These are phyloP conservation scores for Xerocomus nothofagi DNA, from an alignment of 1,284 basidiomycete genomes.

Conservation along the genomic window DNA sequence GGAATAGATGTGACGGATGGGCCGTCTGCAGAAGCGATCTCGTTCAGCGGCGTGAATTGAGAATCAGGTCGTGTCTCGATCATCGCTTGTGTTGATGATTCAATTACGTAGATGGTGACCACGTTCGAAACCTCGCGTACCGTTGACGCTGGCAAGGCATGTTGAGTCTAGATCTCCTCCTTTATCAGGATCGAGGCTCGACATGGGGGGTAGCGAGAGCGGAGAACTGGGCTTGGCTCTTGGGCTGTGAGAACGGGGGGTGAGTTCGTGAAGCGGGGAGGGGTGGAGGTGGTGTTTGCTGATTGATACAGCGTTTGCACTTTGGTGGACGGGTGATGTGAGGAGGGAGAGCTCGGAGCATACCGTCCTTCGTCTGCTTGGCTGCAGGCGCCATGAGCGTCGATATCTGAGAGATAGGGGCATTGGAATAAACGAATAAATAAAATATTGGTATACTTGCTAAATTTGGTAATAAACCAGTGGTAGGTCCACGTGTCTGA, in stretches of 20 bases:
- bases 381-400: constrained; percentile 1
- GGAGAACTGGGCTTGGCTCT: constrained; percentile 8
- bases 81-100: background rate
- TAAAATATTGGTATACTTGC: background rate
- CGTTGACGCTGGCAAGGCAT: background rate
- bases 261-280: background rate
- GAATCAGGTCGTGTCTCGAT: background rate
- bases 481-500: constrained; percentile 21
- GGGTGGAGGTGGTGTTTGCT: background rate
- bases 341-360: constrained; percentile 14
- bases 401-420: constrained; percentile 4
- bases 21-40: background rate
- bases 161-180: background rate
- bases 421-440: background rate
- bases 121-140: background rate
- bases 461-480: constrained; percentile 15
- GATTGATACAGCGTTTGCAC: background rate
- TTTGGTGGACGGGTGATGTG: constrained; percentile 15
- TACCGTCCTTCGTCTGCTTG: background rate
- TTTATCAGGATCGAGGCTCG: background rate
- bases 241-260: background rate
- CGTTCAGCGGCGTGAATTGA: background rate
- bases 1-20: background rate
- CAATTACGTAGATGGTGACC: constrained; percentile 2
- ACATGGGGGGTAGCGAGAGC: constrained; percentile 18